Conservation (phyloP, 495 filamentous ascomycete species). For the Lasiosphaeria ovina region DNA sequence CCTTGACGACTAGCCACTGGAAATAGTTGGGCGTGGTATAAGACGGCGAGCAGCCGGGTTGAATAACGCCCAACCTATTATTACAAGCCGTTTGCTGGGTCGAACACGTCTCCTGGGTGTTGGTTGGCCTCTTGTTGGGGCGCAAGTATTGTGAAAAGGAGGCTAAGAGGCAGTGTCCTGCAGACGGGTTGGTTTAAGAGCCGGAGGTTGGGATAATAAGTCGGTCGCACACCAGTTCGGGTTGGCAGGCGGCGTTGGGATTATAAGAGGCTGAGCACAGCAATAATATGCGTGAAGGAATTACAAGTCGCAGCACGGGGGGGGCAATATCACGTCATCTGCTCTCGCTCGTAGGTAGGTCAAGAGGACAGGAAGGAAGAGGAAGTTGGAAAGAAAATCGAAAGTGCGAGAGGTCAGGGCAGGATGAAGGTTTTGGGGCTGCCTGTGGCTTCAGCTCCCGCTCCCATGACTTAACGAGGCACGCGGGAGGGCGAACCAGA, state of each 20-base stretch:
- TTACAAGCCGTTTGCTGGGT: background rate
- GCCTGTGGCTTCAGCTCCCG: constrained; percentile 22
- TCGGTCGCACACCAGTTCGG: background rate
- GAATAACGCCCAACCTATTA: constrained; percentile 14
- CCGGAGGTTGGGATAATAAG: background rate
- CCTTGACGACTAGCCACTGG: constrained; percentile 24
- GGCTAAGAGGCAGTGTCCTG: background rate
- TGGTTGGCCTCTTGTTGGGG: constrained; percentile 6
- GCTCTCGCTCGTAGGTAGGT: constrained; percentile 15
- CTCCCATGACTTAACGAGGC: constrained; percentile 31
- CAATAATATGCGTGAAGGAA: background rate
- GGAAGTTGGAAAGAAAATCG: constrained; percentile 27
- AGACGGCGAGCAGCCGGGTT: constrained; percentile 18
- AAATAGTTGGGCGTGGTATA: constrained; percentile 28
- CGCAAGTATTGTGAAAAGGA: constrained; percentile 7
- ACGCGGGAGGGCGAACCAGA: constrained; percentile 24
- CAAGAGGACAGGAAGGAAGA: constrained; percentile 21
- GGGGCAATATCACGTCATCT: constrained; percentile 32
- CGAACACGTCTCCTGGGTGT: background rate
- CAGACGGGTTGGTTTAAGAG: background rate
- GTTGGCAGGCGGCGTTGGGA: too few species aligned
- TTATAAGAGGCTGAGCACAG: background rate
- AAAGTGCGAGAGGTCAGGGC: constrained; percentile 14
- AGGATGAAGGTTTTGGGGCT: constrained; percentile 24
- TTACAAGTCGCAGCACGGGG: constrained; percentile 19